Percentiles rank a stretch among this genome's conserved stretches.
Evolutionary conservation across 371 early-diverging fungal species (phyloP).

Genomic region (Dichotomocladium elegans): DNA sequence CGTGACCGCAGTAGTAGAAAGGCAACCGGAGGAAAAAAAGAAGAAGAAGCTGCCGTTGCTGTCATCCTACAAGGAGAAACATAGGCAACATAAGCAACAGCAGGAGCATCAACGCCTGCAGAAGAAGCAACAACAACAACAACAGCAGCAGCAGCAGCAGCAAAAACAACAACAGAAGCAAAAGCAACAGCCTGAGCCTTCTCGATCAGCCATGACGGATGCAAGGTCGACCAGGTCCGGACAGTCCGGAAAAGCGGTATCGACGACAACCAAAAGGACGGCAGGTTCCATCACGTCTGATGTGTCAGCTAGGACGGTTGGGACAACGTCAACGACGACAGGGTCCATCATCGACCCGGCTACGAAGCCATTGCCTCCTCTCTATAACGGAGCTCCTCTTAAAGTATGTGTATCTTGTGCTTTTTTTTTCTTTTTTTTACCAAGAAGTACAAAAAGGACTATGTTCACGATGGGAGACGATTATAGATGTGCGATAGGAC

Average conservation of each 20-base stretch:
- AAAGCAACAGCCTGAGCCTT: not conserved
- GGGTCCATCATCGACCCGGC: conserved; percentile 2
- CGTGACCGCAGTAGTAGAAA: too few species aligned
- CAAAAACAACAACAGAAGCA: not conserved
- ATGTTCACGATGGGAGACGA: too few species aligned
- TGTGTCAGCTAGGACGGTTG: not conserved
- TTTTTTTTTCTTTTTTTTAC: not conserved
- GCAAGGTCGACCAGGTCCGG: not conserved
- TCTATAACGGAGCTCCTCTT: too few species aligned
- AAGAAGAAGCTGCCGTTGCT: too few species aligned
- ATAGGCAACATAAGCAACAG: not conserved
- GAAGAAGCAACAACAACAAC: not conserved
- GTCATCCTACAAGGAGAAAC: too few species aligned
- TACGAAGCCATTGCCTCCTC: conserved; percentile 6
- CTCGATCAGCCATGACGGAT: not conserved
- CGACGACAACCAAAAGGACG: not conserved
- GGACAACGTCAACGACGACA: not conserved
- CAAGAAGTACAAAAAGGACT: not conserved
- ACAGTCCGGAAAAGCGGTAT: not conserved
- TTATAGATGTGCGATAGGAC: conserved; percentile 8
- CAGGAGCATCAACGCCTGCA: not conserved
- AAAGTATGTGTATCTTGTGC: too few species aligned
- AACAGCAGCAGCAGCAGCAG: not conserved
- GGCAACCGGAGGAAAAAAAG: not conserved
- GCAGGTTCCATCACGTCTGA: not conserved